Percentiles rank a stretch among this genome's conserved stretches.
phyloP scores from a whole-genome alignment of 2,329 filamentous ascomycete genomes.

The Acephala macrosclerotiorum region DNA sequence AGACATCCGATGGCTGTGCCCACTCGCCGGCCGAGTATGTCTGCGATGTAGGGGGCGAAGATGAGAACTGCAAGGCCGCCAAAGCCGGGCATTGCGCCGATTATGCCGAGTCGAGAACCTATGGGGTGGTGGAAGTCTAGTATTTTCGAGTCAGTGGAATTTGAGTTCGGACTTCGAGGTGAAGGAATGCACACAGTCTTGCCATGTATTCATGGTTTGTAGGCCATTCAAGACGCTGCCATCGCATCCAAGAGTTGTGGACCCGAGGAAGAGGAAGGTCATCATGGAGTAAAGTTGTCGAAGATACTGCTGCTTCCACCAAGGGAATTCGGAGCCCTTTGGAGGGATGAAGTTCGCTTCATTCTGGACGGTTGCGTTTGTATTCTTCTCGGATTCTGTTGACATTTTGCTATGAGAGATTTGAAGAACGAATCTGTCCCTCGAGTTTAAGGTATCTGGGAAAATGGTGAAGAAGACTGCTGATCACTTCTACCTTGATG shows the following conservation, averaged over 20 bases:
- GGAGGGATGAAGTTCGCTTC: too few relatives aligned
- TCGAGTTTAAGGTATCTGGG: too few relatives aligned
- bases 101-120: slow-evolving; percentile 48
- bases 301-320: slow-evolving; percentile 43
- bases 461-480: too few relatives aligned
- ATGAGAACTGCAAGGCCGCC: slow-evolving; percentile 53
- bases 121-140: slow-evolving; percentile 36
- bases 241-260: slow-evolving; percentile 49
- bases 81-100: slow-evolving; percentile 52
- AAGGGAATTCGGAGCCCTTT: slow-evolving; percentile 19
- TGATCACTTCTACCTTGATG: too few relatives aligned
- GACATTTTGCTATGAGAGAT: too few relatives aligned
- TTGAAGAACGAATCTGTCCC: too few relatives aligned
- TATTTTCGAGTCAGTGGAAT: too few relatives aligned
- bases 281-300: slow-evolving; percentile 44
- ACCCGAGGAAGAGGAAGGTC: slow-evolving; percentile 44
- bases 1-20: slow-evolving; percentile 52
- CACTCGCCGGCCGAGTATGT: slow-evolving; percentile 51
- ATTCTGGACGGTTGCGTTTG: too few relatives aligned
- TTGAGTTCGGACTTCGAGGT: too few relatives aligned
- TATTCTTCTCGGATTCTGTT: too few relatives aligned
- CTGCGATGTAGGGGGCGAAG: slow-evolving; percentile 52
- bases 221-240: slow-evolving; percentile 52
- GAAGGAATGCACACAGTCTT: slow-evolving; percentile 46
- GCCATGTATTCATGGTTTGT: slow-evolving; percentile 52